These are phyloP conservation scores for Fusarium sp. DNA, from an alignment of 2,329 filamentous ascomycete species.

Conservation along the genomic window DNA sequence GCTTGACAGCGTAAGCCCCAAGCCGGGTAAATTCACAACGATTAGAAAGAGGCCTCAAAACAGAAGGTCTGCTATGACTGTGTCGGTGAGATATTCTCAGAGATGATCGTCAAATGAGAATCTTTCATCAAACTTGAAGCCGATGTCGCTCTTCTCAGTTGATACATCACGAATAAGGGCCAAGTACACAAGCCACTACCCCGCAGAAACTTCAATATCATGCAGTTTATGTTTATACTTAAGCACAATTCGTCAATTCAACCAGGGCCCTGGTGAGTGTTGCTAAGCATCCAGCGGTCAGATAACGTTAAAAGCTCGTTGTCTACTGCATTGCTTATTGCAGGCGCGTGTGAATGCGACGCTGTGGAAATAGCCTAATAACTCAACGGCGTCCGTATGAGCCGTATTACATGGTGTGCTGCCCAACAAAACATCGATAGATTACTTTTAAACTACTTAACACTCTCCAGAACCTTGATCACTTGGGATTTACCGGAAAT, in stretches of 20 bases:
- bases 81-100: background rate
- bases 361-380: background rate
- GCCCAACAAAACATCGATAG: background rate
- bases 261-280: background rate
- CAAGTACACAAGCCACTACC: no score
- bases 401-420: conserved; percentile 4
- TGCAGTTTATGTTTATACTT: background rate
- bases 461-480: fast-evolving
- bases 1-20: background rate
- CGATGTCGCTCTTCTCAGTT: no score
- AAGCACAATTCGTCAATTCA: no score
- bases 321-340: background rate
- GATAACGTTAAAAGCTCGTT: background rate
- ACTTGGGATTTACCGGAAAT: no score
- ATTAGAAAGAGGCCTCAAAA: background rate
- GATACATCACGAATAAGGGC: background rate
- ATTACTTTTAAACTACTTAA: background rate
- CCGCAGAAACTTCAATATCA: background rate
- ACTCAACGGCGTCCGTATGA: fast-evolving
- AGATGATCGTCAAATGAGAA: background rate
- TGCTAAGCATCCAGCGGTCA: background rate
- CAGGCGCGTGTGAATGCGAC: background rate
- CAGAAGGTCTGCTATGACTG: fast-evolving
- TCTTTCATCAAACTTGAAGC: background rate
- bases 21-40: background rate